Base-by-base conservation (phyloP, 2,329 filamentous ascomycete species). In the Biscogniauxia mediterranea region DNA sequence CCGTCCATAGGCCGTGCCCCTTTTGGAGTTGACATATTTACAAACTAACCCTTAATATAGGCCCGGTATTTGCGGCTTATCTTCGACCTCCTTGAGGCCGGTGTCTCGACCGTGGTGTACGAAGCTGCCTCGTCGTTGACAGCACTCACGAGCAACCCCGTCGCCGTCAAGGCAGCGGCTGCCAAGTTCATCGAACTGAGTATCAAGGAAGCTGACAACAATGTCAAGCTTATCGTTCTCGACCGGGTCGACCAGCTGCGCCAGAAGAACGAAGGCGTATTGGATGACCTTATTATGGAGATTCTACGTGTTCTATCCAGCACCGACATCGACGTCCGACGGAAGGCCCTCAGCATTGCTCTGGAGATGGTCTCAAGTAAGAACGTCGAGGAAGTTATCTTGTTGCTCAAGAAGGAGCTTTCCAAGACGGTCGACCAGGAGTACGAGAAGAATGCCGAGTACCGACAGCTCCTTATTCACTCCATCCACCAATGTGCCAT, bases 361-460 rank as follows among this genome's bases (percentile, higher is more conserved):
- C 82, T 99, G 75, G 93, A 97, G 67, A 98, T 99, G 95, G 92
- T 99, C 5, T 95, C 94, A 0, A 97, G 93, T 85, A 96, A 97
- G 80, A 99, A 99, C 67, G 93, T 99, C 6, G 95, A 98, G 74
- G 95, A 99, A 73, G 95, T 99, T 15, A 91, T 99, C 21, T 85
- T 98, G 71, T 83, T 99, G 0, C 83, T 99, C 63, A 99, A 99
- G 82, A 99, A 99, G 77, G 95, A 99, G 75, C 85, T 99, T 26
- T 89, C 92, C 65, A 99, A 98, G 84, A 99, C 95, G 0, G 92
- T 98, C 52, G 93, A 99, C 72, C 93, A 98, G 77, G 93, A 97
- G 76, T 98, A 97, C 79, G 95, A 99, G 81, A 98, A 98, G 86
- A 97, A 96, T 78, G 88, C 87, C 73, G 93, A 97, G 77, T 97